A percentile compares a stretch with the other conserved stretches of the same genome.
Conservation (phyloP, 257 asterid species). For the Eucommia ulmoides region DNA sequence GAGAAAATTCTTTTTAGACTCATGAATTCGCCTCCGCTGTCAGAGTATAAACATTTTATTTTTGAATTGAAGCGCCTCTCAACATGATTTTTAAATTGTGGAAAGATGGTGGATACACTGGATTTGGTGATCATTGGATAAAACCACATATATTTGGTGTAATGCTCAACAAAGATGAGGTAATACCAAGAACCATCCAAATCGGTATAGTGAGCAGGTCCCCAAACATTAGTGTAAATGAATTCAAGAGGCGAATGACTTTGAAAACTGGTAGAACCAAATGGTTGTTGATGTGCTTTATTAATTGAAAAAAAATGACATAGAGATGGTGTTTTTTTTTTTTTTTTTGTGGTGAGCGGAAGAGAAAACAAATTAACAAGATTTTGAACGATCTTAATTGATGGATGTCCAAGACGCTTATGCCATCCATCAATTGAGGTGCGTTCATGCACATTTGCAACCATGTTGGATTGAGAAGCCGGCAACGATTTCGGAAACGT, state of each 20-base stretch:
- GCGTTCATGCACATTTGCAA: slow-evolving; percentile 1
- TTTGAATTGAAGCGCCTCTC: background rate
- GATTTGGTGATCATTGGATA: background rate
- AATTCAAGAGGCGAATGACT: background rate
- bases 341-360: background rate
- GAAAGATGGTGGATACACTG: background rate
- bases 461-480: background rate
- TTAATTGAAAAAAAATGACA: background rate
- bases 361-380: background rate
- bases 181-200: background rate
- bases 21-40: background rate
- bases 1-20: background rate
- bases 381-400: background rate
- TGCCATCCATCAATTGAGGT: background rate
- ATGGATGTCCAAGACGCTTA: slow-evolving; percentile 1
- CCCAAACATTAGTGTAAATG: background rate
- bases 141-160: background rate
- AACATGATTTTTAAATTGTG: background rate
- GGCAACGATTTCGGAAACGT: background rate
- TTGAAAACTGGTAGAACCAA: background rate
- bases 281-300: slow-evolving; percentile 1
- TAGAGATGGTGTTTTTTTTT: background rate
- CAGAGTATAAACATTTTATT: background rate
- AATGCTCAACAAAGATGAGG: background rate
- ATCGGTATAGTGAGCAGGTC: background rate